Evolutionary conservation across 306 rosid genomes (phyloP).

Genomic region (Trifolium fragiferum): DNA sequence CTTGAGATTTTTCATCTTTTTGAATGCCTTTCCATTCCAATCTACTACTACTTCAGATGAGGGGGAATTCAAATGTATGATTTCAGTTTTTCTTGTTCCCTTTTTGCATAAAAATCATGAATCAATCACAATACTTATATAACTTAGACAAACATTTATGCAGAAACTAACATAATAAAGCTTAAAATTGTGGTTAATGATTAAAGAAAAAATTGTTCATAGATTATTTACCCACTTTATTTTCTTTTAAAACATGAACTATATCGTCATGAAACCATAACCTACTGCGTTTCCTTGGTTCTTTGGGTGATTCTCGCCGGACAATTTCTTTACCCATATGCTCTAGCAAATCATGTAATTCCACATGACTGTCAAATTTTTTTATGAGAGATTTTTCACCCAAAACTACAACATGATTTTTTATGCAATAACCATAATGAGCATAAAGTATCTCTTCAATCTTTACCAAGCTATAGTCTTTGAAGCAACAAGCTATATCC

Average conservation of each 20-base stretch:
- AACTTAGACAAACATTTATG: neutral
- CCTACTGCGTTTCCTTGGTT: neutral
- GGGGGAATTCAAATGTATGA: neutral
- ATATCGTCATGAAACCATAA: neutral
- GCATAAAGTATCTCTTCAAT: neutral
- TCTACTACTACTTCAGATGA: neutral
- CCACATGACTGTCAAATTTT: neutral
- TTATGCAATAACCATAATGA: neutral
- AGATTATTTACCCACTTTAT: neutral
- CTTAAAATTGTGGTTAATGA: neutral
- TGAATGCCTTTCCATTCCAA: neutral
- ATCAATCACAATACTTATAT: neutral
- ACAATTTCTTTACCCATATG: slow-evolving; percentile 13
- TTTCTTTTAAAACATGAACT: neutral
- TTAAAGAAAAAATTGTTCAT: neutral
- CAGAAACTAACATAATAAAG: too few relatives aligned
- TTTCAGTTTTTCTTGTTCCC: neutral
- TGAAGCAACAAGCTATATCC: neutral
- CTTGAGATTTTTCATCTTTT: neutral
- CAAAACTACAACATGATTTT: neutral
- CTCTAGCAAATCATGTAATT: slow-evolving; percentile 8
- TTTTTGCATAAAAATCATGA: neutral
- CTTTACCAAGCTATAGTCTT: neutral
- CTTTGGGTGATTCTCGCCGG: slow-evolving; percentile 1
- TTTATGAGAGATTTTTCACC: slow-evolving; percentile 17